These are phyloP conservation scores for Actinidia chinensis DNA, from an alignment of 179 eudicot species.

Conservation along the genomic window DNA sequence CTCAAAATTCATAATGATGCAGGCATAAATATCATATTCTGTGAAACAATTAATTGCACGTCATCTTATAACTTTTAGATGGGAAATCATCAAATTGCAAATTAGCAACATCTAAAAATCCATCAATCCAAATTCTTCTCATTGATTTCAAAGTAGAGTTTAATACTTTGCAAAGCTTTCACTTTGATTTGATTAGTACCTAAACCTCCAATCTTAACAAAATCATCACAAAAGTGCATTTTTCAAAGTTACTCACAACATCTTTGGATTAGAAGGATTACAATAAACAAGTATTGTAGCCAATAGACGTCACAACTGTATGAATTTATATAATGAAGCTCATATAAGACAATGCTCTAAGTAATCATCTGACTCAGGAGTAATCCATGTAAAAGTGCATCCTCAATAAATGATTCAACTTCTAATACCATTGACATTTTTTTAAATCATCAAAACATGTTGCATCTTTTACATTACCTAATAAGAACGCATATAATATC, in stretches of 20 bases:
- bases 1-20: no score
- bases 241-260: background rate
- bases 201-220: background rate
- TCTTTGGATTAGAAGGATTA: background rate
- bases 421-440: no score
- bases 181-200: no score
- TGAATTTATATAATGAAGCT: no score
- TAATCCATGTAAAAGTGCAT: no score
- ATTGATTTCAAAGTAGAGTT: background rate
- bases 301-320: background rate
- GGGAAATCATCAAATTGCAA: background rate
- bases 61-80: background rate
- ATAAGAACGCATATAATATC: background rate
- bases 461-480: background rate
- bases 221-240: background rate
- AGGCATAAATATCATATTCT: no score
- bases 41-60: rapidly evolving
- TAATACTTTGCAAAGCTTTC: background rate
- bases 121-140: background rate
- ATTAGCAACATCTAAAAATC: no score
- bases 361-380: background rate
- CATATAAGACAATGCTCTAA: background rate
- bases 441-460: background rate
- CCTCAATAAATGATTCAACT: no score
- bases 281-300: background rate